Base-by-base conservation (phyloP, 176 grass and related monocot species). In the Oryza longistaminata region DNA sequence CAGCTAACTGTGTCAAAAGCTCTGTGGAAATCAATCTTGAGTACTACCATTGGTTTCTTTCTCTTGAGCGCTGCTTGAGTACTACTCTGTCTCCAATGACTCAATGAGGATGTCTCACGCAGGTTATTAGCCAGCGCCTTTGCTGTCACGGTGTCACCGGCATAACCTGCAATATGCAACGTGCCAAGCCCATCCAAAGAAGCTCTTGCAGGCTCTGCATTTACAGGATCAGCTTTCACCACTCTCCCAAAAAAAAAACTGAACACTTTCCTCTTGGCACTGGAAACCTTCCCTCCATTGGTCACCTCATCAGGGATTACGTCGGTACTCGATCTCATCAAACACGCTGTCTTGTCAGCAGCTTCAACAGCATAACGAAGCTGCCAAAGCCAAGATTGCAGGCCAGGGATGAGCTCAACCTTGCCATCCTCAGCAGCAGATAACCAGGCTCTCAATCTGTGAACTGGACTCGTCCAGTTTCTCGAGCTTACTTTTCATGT, bases 281-380 rank as follows among this genome's bases (percentile, higher is more conserved):
- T 2, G 45, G 33, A 52, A 75, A 25, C 72, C 26, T 27, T 42
- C 33, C 64, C 7, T 21, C 0, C 29, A 22, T 4, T 67, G 9
- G 26, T 26, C 9, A 58, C 77, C 22, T 81, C 16, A 35, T 69
- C 79, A 25, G 44, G 64, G 19, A 88, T 31, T 53, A n/a, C 8
- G 5, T 13, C 16, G 43, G 64, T 83, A 78, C 3, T 88, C 73
- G 16, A 88, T 22, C 27, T 83, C 80, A 64, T 88, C 80, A 5
- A 88, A 37, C 48, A 88, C 29, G 73, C 29, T 31, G 29, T 31
- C 29, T 64, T 46, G 11, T 83, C 86, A 2, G 79, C 80, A 10
- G 50, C 73, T 11, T 88, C 44, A 0, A 34, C 46, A 0, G 68
- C 85, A 53, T 87, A 68, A 33, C 27, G 19, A 16, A 87, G 76